Evolutionary conservation across 208 protist genomes (phyloP).

Genomic region (Leishmania arabica): DNA sequence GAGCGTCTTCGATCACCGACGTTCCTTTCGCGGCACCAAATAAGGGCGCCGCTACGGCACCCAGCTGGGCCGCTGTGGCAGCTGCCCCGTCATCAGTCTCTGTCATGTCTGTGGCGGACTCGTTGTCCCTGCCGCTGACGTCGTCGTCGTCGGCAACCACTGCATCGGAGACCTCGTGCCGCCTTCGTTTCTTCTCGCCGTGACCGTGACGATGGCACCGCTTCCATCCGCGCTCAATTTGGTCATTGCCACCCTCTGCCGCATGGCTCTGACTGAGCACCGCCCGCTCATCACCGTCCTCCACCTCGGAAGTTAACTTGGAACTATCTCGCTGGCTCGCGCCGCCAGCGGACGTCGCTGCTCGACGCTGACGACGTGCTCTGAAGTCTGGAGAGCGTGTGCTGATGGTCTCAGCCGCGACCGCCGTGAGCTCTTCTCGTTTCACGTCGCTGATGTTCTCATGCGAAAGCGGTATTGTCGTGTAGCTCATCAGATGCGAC

Average conservation of each 20-base stretch:
- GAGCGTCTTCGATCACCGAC: conserved; percentile 8
- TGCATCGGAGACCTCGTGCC: background rate
- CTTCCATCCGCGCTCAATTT: conserved; percentile 6
- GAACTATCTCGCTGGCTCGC: background rate
- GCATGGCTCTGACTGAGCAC: background rate
- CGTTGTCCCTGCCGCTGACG: background rate
- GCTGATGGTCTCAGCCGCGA: background rate
- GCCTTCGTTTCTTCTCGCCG: conserved; percentile 9
- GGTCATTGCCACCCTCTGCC: background rate
- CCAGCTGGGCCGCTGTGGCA: background rate
- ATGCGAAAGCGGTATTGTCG: conserved; percentile 42
- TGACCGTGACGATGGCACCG: conserved; percentile 13
- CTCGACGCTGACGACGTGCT: background rate
- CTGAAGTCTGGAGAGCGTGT: background rate
- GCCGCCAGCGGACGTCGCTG: background rate
- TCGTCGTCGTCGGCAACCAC: background rate
- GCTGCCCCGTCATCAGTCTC: background rate
- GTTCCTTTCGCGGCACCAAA: conserved; percentile 10
- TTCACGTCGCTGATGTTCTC: conserved; percentile 3
- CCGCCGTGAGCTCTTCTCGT: conserved; percentile 1
- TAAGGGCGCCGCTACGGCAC: background rate
- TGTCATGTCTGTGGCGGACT: background rate
- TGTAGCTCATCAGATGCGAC: conserved; percentile 60
- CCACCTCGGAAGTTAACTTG: background rate
- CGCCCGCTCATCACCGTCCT: background rate